phyloP scores from a whole-genome alignment of 108 stramenopile genomes.

The Skeletonema marinoi region DNA sequence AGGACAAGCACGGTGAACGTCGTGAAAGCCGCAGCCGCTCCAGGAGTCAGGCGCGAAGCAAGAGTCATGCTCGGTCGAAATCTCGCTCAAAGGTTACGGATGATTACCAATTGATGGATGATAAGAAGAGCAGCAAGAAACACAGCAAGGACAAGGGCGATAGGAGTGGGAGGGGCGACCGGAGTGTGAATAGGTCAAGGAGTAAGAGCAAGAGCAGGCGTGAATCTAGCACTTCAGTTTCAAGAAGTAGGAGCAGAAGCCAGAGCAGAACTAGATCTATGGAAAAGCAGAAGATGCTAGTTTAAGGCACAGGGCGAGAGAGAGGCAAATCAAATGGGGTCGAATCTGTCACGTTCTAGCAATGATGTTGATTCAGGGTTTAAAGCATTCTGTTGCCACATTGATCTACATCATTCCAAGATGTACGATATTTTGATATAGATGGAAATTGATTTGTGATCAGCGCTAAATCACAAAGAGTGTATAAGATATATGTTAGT shows the following conservation, averaged over 20 bases:
- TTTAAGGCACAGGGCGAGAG: constrained; percentile 6
- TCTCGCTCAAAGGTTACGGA: constrained; percentile 15
- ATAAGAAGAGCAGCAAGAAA: constrained; percentile 48
- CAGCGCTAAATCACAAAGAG: too few species aligned
- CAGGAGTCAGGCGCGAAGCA: constrained; percentile 27
- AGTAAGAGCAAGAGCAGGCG: constrained; percentile 34
- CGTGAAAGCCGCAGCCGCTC: constrained; percentile 34
- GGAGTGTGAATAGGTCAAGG: constrained; percentile 10
- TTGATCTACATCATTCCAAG: not conserved
- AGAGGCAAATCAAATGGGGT: not conserved
- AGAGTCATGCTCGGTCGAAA: constrained; percentile 32
- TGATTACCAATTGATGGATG: constrained; percentile 77
- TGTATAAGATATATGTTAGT: too few species aligned
- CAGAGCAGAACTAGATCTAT: not conserved
- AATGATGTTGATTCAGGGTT: not conserved
- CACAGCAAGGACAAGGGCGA: constrained; percentile 35
- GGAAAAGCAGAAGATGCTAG: constrained; percentile 36
- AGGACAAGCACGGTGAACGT: constrained; percentile 52
- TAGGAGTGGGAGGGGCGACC: too few species aligned
- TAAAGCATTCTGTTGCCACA: not conserved
- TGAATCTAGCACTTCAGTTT: not conserved
- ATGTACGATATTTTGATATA: not conserved
- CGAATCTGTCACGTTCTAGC: not conserved
- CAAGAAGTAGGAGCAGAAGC: constrained; percentile 12
- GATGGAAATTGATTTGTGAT: not conserved